Evolutionary conservation across 75 land plant genomes (phyloP).

Genomic region (Pinus tabuliformis): DNA sequence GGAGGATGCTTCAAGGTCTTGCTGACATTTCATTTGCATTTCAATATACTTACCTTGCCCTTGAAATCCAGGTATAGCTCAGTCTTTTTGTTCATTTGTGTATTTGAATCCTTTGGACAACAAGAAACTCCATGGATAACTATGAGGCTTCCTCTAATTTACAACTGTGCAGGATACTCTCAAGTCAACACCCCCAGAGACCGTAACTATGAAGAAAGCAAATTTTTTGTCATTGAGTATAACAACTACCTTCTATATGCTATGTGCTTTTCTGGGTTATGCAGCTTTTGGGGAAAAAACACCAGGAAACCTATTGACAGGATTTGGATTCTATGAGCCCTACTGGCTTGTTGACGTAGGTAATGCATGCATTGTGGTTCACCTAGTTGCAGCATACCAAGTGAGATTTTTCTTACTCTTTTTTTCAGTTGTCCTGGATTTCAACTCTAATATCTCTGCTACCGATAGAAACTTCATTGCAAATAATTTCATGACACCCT

Average conservation of each 20-base stretch:
- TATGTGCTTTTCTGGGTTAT: slow-evolving; percentile 19
- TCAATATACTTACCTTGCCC: slow-evolving; percentile 30
- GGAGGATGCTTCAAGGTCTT: slow-evolving; percentile 26
- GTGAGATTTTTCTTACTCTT: slow-evolving; percentile 1
- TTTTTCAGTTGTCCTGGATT: too few species aligned
- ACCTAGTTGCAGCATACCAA: slow-evolving; percentile 25
- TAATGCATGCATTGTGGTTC: slow-evolving; percentile 21
- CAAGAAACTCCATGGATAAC: background rate
- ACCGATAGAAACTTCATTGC: background rate
- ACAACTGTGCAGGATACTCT: too few species aligned
- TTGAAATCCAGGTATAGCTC: slow-evolving; percentile 32
- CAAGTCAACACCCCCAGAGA: too few species aligned
- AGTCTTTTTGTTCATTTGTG: background rate
- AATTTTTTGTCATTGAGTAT: too few species aligned
- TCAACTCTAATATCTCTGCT: background rate
- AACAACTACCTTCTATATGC: slow-evolving; percentile 20
- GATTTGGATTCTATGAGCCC: slow-evolving; percentile 26
- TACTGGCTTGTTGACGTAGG: slow-evolving; percentile 26
- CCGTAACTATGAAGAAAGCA: too few species aligned
- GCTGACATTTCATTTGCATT: slow-evolving; percentile 44
- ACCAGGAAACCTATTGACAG: slow-evolving; percentile 27
- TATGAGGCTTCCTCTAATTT: too few species aligned
- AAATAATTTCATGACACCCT: background rate
- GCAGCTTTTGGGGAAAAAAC: slow-evolving; percentile 24
- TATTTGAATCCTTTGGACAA: background rate